A percentile compares a stretch with the other conserved stretches of the same genome.
phyloP scores from a whole-genome alignment of 2,329 filamentous ascomycete species.

The Diaporthe sp. region DNA sequence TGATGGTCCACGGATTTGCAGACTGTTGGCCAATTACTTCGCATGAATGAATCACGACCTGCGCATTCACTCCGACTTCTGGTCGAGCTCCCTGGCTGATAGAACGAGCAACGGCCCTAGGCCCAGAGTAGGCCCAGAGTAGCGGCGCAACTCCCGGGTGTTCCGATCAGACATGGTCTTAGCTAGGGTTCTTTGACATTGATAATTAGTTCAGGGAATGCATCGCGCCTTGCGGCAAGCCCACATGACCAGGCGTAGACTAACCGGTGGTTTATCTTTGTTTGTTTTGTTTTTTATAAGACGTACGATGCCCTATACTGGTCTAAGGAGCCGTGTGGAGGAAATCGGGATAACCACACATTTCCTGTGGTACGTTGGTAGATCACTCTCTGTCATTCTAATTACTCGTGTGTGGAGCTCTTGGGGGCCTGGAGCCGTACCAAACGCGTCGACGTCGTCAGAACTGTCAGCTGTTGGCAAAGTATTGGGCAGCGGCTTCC shows the following conservation, averaged over 20 bases:
- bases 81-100: background rate
- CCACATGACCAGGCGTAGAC: background rate
- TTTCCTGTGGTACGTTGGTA: slow-evolving; percentile 1
- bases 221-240: background rate
- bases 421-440: background rate
- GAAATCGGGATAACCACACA: background rate
- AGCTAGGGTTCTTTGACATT: background rate
- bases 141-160: background rate
- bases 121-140: background rate
- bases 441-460: background rate
- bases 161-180: background rate
- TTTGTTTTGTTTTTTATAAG: background rate
- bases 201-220: background rate
- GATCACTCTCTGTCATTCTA: slow-evolving; percentile 13
- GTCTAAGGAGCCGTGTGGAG: background rate
- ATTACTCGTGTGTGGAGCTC: slow-evolving; percentile 12
- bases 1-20: slow-evolving; percentile 11
- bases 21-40: background rate
- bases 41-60: background rate
- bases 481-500: background rate
- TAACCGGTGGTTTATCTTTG: background rate
- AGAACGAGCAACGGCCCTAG: background rate
- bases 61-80: background rate
- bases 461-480: background rate
- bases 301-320: background rate